Conservation (phyloP, 257 asterid genomes). For the Solanum gracilifrons region DNA sequence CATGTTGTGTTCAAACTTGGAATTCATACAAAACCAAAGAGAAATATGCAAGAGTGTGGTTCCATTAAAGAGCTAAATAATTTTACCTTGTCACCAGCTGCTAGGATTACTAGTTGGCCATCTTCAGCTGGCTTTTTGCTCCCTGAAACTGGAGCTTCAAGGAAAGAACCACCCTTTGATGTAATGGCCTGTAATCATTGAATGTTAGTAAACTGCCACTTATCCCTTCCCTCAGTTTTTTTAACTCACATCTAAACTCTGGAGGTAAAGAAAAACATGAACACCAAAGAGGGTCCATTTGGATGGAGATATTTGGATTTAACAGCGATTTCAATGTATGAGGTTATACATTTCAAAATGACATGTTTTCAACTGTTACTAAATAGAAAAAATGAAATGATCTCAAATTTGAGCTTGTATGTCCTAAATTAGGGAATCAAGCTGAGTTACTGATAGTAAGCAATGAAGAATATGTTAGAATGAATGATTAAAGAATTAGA, state of each 20-base stretch:
- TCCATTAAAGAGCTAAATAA: not conserved
- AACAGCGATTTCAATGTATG: not conserved
- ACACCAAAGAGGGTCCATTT: not conserved
- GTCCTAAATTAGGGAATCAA: not conserved
- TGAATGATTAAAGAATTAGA: not conserved
- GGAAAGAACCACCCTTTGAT: conserved; percentile 67
- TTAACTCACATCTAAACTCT: not conserved
- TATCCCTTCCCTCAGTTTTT: not conserved
- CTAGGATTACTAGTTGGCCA: conserved; percentile 91
- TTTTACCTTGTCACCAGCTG: conserved; percentile 88
- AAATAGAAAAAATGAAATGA: not conserved
- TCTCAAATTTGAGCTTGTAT: not conserved
- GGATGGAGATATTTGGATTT: not conserved
- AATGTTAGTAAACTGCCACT: not conserved
- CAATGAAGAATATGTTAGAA: not conserved
- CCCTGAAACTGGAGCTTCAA: conserved; percentile 97
- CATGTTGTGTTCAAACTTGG: not conserved
- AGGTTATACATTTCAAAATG: not conserved
- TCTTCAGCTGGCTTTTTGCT: conserved; percentile 99
- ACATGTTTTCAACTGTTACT: not conserved
- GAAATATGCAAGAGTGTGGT: not conserved
- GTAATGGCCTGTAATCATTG: conserved; percentile 59
- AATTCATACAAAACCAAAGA: not conserved
- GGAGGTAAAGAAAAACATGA: not conserved
- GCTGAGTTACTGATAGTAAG: not conserved